Conservation (phyloP, 352 stramenopile species). For the Globisporangium lucens region DNA sequence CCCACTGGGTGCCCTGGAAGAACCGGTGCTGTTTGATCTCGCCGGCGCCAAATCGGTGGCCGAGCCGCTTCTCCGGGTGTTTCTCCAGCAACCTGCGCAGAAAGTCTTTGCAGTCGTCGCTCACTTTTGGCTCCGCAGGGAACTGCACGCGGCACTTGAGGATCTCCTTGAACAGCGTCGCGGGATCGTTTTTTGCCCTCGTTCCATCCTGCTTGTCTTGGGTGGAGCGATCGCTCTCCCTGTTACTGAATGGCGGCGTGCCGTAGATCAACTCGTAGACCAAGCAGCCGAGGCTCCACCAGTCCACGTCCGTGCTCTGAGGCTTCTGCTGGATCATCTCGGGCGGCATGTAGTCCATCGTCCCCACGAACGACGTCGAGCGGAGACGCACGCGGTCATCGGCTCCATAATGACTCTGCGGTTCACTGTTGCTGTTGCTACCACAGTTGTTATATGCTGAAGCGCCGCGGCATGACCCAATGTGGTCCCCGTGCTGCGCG, state of each 20-base stretch:
- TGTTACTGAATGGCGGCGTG: slow-evolving; percentile 43
- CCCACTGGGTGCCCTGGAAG: slow-evolving; percentile 29
- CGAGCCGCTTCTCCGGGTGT: slow-evolving; percentile 20
- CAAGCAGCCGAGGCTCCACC: slow-evolving; percentile 73
- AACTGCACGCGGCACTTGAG: slow-evolving; percentile 38
- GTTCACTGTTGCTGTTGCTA: background rate
- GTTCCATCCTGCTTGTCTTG: background rate
- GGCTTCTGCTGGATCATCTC: slow-evolving; percentile 35
- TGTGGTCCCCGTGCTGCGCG: slow-evolving; percentile 18
- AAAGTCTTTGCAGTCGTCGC: slow-evolving; percentile 25
- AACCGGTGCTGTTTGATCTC: slow-evolving; percentile 36
- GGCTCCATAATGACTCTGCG: slow-evolving; percentile 23
- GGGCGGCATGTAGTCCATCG: slow-evolving; percentile 46
- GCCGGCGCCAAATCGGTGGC: slow-evolving; percentile 23
- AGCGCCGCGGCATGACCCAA: background rate
- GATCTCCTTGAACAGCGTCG: slow-evolving; percentile 54
- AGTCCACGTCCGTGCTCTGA: slow-evolving; percentile 53
- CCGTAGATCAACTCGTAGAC: slow-evolving; percentile 79
- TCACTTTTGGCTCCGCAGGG: slow-evolving; percentile 25
- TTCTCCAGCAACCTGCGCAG: slow-evolving; percentile 25
- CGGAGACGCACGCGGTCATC: slow-evolving; percentile 37
- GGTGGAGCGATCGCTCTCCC: background rate
- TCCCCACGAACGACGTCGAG: slow-evolving; percentile 48
- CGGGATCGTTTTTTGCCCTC: slow-evolving; percentile 14
- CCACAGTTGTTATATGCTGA: background rate